A percentile compares a stretch with the other conserved stretches of the same genome.
Evolutionary conservation across 495 filamentous ascomycete species (phyloP).

Genomic region (Thermothielavioides terrestris): DNA sequence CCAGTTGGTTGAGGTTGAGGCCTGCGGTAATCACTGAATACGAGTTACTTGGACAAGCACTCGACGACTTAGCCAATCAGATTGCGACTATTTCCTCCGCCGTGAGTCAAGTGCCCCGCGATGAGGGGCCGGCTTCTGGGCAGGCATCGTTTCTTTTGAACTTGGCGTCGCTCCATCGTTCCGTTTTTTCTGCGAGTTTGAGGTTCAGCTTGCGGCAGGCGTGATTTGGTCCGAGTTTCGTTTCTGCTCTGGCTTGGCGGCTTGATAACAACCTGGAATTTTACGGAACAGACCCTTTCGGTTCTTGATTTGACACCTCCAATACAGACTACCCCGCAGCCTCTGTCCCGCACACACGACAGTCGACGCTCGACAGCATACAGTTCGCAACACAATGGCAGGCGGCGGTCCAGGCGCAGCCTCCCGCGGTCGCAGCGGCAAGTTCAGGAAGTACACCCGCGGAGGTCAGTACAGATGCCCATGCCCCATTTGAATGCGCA

Average conservation of each 20-base stretch:
- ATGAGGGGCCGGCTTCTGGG: not conserved
- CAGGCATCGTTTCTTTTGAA: no score
- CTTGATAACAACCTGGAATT: not conserved
- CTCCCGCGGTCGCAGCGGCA: constrained; percentile 72
- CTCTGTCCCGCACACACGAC: not conserved
- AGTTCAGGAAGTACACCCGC: constrained; percentile 86
- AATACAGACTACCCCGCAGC: constrained; percentile 16
- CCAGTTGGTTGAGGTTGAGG: not conserved
- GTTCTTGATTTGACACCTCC: not conserved
- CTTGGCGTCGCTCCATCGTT: no score
- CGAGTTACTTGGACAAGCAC: no score
- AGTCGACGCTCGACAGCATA: not conserved
- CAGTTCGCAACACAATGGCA: constrained; percentile 47
- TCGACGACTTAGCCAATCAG: constrained; percentile 1
- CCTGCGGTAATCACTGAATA: no score
- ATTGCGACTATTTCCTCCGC: not conserved
- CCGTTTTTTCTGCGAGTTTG: no score
- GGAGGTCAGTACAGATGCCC: constrained; percentile 53
- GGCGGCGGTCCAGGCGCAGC: constrained; percentile 46
- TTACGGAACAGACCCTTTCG: no score
- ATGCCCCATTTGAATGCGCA: no score
- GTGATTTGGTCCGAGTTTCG: not conserved
- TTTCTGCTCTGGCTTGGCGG: not conserved
- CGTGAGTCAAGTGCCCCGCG: not conserved
- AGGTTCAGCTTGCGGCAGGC: no score